Percentiles rank a stretch among this genome's conserved stretches.
These are phyloP conservation scores for Penicillium canariense DNA, from an alignment of 495 filamentous ascomycete species.

Conservation along the genomic window DNA sequence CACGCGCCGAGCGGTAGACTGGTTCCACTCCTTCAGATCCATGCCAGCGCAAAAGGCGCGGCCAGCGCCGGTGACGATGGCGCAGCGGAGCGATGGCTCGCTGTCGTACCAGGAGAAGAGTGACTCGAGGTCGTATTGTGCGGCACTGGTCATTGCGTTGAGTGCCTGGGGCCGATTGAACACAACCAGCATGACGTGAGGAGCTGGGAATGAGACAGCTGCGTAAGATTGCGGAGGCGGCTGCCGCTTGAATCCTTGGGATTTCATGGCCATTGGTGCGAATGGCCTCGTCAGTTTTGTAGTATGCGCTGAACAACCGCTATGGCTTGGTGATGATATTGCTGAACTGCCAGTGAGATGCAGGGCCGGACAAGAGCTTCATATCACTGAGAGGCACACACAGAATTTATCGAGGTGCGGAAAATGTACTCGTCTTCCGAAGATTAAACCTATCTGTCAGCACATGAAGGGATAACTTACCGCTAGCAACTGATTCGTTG, in stretches of 20 bases:
- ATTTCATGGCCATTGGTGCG: background rate
- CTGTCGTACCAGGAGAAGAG: slow-evolving; percentile 48
- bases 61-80: slow-evolving; percentile 48
- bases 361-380: too few species aligned
- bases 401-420: too few species aligned
- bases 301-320: too few species aligned
- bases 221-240: slow-evolving; percentile 11
- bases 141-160: slow-evolving; percentile 41
- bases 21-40: slow-evolving; percentile 34
- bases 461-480: too few species aligned
- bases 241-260: slow-evolving; percentile 11
- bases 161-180: slow-evolving; percentile 38
- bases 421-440: too few species aligned
- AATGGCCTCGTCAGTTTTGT: background rate
- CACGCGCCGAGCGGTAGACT: slow-evolving; percentile 10
- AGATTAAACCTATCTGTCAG: too few species aligned
- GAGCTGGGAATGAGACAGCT: slow-evolving; percentile 28
- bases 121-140: slow-evolving; percentile 42
- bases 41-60: slow-evolving; percentile 43
- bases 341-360: too few species aligned
- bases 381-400: too few species aligned
- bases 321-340: too few species aligned
- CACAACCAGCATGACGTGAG: slow-evolving; percentile 32
- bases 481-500: too few species aligned
- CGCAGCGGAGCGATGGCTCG: slow-evolving; percentile 45